Base-by-base conservation (phyloP, 495 filamentous ascomycete genomes). In the Penicillium odoratum region DNA sequence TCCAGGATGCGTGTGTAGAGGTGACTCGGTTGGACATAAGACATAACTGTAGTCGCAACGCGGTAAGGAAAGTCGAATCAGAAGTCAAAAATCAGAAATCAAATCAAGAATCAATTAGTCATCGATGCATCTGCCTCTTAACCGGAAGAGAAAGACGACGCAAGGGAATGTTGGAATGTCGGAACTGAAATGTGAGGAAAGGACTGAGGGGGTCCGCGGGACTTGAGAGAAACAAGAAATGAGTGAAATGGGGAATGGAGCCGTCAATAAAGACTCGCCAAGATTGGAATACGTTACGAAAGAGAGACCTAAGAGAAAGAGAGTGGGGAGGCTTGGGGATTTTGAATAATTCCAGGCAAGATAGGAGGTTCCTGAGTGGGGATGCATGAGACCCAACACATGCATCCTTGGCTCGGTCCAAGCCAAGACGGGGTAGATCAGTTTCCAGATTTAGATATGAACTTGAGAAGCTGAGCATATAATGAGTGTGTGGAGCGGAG, bases 1-100 rank as follows among this genome's bases (percentile, higher is more conserved):
- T 73, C 70, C 47, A 69, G 50, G 9, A 76, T 56, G 4, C 68
- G 68, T 43, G 62, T 64, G 49, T 76, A 76, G 5, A 71, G 61
- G 55, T 62, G 50, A 18, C 57, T 56, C 6, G 65, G 63, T 36
- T 70, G 65, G 45, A 63, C 62, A n/a, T 56, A 64, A 25, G 66
- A 61, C 67, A 71, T 71, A 28, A 26, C 59, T 45, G 38, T 40
- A 16, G 26, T 31, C 13, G 2, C 36, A 42, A 49, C 40, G 33
- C 13, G 26, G 29, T 44, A 30, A 13, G 1, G 21, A 21, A 53
- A 21, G 16, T 50, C 33, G 16, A 51, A 25, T 33, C 21, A 21
- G 21, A 21, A 21, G 21, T 21, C 21, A 38, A 48, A 33, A 30
- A 15, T 31, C 2, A 31, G 46, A 29, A 42, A 44, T 51, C 31